Evolutionary conservation across 495 filamentous ascomycete genomes (phyloP).

Genomic region (Penicillium soppii): DNA sequence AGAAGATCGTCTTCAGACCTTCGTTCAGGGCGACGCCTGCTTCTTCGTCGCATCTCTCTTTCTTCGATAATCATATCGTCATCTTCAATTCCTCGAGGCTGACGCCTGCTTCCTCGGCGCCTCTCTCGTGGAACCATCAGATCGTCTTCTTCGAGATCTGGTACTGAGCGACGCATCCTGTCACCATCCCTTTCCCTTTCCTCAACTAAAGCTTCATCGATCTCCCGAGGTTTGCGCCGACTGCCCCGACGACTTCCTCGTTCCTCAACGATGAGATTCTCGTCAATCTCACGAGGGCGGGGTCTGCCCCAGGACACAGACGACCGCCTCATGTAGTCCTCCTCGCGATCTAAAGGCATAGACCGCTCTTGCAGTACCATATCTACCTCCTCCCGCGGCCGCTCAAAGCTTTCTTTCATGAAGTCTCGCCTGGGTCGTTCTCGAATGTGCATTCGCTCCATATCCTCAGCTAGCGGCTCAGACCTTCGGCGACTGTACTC

Average conservation of each 20-base stretch:
- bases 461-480: constrained; percentile 26
- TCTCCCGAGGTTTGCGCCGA: constrained; percentile 15
- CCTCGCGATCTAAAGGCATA: constrained; percentile 28
- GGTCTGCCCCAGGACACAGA: constrained; percentile 3
- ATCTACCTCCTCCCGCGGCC: constrained; percentile 26
- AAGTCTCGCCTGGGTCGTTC: constrained; percentile 30
- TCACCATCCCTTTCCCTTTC: not conserved
- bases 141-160: not conserved
- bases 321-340: constrained; percentile 25
- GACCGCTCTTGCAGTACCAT: constrained; percentile 13
- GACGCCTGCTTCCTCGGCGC: constrained; percentile 10
- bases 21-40: not conserved
- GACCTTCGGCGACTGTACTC: constrained; percentile 27
- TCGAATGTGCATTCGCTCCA: constrained; percentile 32
- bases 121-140: not conserved
- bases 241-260: constrained; percentile 15
- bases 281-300: constrained; percentile 15
- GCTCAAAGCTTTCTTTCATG: constrained; percentile 20
- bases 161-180: not conserved
- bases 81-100: constrained; percentile 24
- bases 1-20: not conserved
- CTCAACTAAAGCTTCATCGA: constrained; percentile 15
- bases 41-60: not conserved
- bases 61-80: constrained; percentile 11
- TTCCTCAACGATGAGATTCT: constrained; percentile 22